Evolutionary conservation across 148 eudicot genomes (phyloP).

Genomic region (Diospyros lotus): DNA sequence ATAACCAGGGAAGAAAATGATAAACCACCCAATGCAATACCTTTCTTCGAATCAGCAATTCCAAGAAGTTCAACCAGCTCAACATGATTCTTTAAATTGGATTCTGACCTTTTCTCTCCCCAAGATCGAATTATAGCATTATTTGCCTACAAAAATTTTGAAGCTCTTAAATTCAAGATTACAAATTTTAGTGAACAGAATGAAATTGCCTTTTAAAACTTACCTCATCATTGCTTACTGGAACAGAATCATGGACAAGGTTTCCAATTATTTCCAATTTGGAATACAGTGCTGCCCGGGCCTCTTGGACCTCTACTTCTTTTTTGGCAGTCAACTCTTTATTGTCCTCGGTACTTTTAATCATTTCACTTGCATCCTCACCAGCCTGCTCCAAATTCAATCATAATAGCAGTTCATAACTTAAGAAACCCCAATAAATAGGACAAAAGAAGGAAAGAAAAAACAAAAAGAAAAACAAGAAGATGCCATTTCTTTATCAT

Average conservation of each 20-base stretch:
- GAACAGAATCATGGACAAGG: slow-evolving; percentile 92
- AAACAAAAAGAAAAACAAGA: neutral
- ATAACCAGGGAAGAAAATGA: neutral
- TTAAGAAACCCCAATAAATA: neutral
- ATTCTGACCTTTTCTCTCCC: slow-evolving; percentile 64
- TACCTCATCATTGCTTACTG: slow-evolving; percentile 81
- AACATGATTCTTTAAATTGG: slow-evolving; percentile 75
- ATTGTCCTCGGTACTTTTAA: slow-evolving; percentile 61
- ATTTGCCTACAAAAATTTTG: slow-evolving; percentile 40
- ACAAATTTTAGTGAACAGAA: neutral
- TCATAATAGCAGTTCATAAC: neutral
- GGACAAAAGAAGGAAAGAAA: neutral
- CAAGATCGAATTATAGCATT: slow-evolving; percentile 66
- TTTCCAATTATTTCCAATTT: slow-evolving; percentile 71
- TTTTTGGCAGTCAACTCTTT: slow-evolving; percentile 41
- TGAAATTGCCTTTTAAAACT: neutral
- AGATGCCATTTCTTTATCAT: neutral
- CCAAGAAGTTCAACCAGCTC: slow-evolving; percentile 93
- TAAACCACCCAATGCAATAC: slow-evolving; percentile 21
- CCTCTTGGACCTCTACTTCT: slow-evolving; percentile 72
- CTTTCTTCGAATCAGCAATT: slow-evolving; percentile 75
- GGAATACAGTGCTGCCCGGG: slow-evolving; percentile 45
- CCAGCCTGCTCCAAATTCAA: slow-evolving; percentile 40
- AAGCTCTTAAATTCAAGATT: neutral
- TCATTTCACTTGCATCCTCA: slow-evolving; percentile 60